phyloP scores from a whole-genome alignment of 139 green algal genomes.

The Prasinococcaceae sp. region DNA sequence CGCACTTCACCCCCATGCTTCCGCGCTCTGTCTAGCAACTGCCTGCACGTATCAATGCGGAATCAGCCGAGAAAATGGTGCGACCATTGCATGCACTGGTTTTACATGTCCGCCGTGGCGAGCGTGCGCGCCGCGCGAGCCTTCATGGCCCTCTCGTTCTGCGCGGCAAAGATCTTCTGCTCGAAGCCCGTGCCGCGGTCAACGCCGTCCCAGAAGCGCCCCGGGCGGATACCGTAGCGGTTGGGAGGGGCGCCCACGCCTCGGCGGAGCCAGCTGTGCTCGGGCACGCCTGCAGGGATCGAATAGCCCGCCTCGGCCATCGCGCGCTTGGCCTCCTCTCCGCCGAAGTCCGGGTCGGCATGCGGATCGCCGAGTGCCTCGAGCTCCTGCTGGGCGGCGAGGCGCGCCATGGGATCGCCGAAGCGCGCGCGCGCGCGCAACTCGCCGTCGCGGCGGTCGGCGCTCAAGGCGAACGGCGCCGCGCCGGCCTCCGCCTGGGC shows the following conservation, averaged over 20 bases:
- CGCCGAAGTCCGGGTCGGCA: constrained; percentile 22
- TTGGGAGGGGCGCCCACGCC: constrained; percentile 60
- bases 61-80: no score
- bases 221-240: constrained; percentile 77
- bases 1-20: no score
- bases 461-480: constrained; percentile 9
- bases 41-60: no score
- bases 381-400: constrained; percentile 26
- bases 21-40: no score
- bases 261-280: constrained; percentile 79
- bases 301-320: constrained; percentile 49
- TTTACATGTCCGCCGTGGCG: no score
- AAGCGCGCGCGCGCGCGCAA: constrained; percentile 36
- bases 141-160: no score
- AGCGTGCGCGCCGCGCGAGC: no score
- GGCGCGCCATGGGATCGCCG: constrained; percentile 71
- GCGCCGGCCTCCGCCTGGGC: not conserved
- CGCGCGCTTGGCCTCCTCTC: constrained; percentile 39
- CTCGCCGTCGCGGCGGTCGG: constrained; percentile 37
- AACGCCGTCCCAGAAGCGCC: constrained; percentile 93
- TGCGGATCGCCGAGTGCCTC: constrained; percentile 10
- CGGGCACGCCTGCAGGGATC: constrained; percentile 79
- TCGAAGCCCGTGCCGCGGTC: constrained; percentile 90
- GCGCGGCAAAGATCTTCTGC: constrained; percentile 48
- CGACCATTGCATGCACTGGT: no score